A percentile compares a stretch with the other conserved stretches of the same genome.
These are phyloP conservation scores for Echinochloa phyllopogon DNA, from an alignment of 176 grass and related monocot genomes.

Conservation along the genomic window DNA sequence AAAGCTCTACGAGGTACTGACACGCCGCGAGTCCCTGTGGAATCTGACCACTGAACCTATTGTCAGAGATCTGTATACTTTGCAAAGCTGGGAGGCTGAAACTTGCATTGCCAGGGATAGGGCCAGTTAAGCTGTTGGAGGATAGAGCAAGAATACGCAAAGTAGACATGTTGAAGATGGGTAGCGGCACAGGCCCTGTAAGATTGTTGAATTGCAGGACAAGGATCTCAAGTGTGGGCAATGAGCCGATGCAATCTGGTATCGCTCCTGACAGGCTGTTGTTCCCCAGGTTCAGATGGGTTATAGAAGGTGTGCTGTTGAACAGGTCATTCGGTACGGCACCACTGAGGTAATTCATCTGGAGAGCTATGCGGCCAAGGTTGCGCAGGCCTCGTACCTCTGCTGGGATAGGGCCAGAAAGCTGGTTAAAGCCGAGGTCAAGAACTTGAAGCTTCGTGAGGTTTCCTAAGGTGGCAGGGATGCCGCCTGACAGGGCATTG, in stretches of 20 bases:
- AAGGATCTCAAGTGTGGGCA: too few relatives aligned
- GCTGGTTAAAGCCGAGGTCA: too few relatives aligned
- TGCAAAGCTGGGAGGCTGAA: neutral
- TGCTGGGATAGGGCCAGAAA: too few relatives aligned
- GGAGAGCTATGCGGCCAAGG: too few relatives aligned
- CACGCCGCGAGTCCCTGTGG: neutral
- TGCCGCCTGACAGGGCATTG: neutral
- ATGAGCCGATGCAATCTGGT: too few relatives aligned
- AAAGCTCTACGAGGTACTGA: neutral
- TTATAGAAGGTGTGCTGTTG: neutral
- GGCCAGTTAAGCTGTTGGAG: neutral
- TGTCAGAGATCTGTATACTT: neutral
- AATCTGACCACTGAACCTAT: neutral
- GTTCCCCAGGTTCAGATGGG: neutral
- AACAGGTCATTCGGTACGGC: neutral
- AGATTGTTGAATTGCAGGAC: too few relatives aligned
- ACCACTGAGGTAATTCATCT: neutral
- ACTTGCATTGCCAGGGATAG: neutral
- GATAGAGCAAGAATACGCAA: neutral
- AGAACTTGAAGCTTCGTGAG: neutral
- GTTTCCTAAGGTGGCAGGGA: neutral
- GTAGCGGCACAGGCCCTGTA: too few relatives aligned
- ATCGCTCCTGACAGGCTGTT: too few relatives aligned
- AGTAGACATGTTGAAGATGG: neutral
- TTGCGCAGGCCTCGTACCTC: too few relatives aligned